Evolutionary conservation across 1,284 basidiomycete genomes (phyloP), one percentile per base, ranked within the genome.

Genomic region (Rhodotorula sp.): DNA sequence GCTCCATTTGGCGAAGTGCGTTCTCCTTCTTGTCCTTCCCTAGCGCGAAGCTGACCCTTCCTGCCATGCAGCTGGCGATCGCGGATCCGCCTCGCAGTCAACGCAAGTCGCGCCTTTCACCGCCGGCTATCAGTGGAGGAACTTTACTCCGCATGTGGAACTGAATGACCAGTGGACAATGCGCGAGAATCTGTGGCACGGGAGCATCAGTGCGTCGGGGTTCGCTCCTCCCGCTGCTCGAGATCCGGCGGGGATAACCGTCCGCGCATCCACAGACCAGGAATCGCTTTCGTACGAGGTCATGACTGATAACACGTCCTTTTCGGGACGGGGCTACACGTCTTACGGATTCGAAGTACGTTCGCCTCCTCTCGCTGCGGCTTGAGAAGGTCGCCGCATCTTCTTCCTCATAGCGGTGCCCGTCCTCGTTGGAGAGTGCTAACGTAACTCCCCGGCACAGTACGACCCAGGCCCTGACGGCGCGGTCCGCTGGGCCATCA

Each of bases 401-500:
- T n/a, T 8, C n/a, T n/a, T n/a, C n/a, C n/a, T n/a, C n/a, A n/a
- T n/a, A n/a, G n/a, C n/a, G n/a, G n/a, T n/a, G n/a, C n/a, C n/a
- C n/a, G n/a, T n/a, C n/a, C n/a, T n/a, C n/a, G n/a, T n/a, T n/a
- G n/a, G n/a, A n/a, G n/a, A n/a, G n/a, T n/a, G n/a, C n/a, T n/a
- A n/a, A n/a, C n/a, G n/a, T 17, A 2, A 1, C 3, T 39, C 25
- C 12, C 22, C 61, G n/a, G 5, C 27, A 1, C 22, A 72, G 55
- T 76, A 70, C 65, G 67, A 69, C n/a, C 71, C 74, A 22, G 64
- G 62, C 48, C 36, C 56, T 36, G 61, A 71, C 55, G 67, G 69
- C 29, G 61, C 39, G 80, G 90, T 95, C 74, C 86, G 87, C 46
- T 95, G 93, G 93, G 85, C 91, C 48, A 82, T 88, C 41, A 84